These are phyloP conservation scores for Anthracocystis setariae DNA, from an alignment of 1,284 basidiomycete species.

Conservation along the genomic window DNA sequence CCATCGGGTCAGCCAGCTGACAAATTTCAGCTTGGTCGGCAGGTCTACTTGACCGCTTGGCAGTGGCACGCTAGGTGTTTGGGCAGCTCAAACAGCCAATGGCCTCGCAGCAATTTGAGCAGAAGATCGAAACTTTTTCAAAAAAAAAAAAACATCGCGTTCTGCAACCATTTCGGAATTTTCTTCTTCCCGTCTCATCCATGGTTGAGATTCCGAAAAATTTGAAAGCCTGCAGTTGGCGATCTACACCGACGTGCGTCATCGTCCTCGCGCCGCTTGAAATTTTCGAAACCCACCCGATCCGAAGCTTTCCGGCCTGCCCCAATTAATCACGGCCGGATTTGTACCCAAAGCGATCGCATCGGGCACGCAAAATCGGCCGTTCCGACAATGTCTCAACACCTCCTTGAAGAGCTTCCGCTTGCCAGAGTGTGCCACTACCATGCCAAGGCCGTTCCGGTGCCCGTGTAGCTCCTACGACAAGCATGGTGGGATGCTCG, in stretches of 20 bases:
- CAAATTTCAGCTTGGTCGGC: conserved; percentile 6
- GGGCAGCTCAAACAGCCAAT: background rate
- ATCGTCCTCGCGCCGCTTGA: background rate
- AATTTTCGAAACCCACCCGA: background rate
- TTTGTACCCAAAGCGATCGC: background rate
- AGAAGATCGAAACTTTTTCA: background rate
- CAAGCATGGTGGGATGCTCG: no score
- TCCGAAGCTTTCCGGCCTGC: background rate
- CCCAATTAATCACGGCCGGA: background rate
- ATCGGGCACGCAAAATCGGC: no score
- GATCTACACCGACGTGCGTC: background rate
- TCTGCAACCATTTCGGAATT: background rate
- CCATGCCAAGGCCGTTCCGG: no score
- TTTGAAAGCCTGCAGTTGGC: conserved; percentile 1
- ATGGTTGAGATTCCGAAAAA: background rate
- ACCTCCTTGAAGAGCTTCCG: no score
- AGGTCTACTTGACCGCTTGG: conserved; percentile 1
- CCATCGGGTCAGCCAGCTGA: conserved; percentile 22
- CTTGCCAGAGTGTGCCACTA: no score
- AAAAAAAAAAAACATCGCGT: no score
- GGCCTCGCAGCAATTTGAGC: background rate
- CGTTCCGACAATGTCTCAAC: no score
- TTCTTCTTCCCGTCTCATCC: background rate
- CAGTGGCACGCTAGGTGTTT: no score
- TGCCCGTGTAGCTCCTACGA: no score